These are phyloP conservation scores for Mycena galopus DNA, from an alignment of 768 basidiomycete species.

Conservation along the genomic window DNA sequence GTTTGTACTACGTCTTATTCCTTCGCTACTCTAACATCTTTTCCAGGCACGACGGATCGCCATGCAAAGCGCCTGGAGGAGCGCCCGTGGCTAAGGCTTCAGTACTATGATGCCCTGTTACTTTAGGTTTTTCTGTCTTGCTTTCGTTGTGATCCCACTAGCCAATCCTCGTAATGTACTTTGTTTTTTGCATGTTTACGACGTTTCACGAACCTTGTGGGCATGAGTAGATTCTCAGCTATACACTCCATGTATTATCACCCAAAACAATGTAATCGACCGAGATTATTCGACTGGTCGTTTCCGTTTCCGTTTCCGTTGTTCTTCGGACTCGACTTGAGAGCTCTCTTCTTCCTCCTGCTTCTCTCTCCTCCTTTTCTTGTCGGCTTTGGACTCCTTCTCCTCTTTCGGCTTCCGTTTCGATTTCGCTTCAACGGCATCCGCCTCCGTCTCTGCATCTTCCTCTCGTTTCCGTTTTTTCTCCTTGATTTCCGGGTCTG, in stretches of 20 bases:
- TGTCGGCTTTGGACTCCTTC: conserved; percentile 2
- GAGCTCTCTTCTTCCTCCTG: conserved; percentile 24
- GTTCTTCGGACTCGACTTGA: background rate
- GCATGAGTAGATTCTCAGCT: conserved; percentile 5
- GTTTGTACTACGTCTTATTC: conserved; percentile 53
- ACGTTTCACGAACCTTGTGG: background rate
- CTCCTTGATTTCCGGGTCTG: conserved; percentile 16
- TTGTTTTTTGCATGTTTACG: conserved; percentile 26
- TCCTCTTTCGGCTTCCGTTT: conserved; percentile 20
- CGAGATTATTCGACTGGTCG: conserved; percentile 4
- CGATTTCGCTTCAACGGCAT: conserved; percentile 18
- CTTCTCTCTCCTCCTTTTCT: conserved; percentile 35
- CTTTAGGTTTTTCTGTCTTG: conserved; percentile 19
- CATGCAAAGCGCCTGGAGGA: conserved; percentile 92
- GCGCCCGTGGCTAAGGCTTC: conserved; percentile 64
- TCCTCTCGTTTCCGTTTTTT: conserved; percentile 37
- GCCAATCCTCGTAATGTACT: conserved; percentile 27
- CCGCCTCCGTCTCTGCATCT: conserved; percentile 20
- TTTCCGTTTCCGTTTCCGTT: conserved; percentile 17
- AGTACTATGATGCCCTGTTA: conserved; percentile 6
- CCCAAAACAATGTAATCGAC: conserved; percentile 7
- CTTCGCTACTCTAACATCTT: conserved; percentile 27
- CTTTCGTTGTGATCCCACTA: conserved; percentile 25
- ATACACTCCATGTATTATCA: conserved; percentile 16
- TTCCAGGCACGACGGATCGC: conserved; percentile 84